Conservation (phyloP, 768 basidiomycete species). For the Tremella yokohamensis region DNA sequence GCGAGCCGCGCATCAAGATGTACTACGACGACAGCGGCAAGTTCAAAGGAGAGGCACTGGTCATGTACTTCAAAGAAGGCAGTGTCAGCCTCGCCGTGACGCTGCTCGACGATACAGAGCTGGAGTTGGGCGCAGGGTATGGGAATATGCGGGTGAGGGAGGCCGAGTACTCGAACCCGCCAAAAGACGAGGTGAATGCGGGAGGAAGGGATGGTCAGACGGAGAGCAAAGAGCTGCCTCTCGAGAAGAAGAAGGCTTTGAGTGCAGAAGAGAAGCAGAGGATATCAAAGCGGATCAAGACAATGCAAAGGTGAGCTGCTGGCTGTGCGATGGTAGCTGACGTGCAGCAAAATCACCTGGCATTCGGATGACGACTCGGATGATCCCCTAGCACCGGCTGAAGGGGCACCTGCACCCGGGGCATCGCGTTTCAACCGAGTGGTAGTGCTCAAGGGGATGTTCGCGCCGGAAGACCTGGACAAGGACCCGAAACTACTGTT, state of each 20-base stretch:
- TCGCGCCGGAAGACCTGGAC: constrained; percentile 61
- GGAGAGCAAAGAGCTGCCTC: constrained; percentile 59
- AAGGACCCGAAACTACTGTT: constrained; percentile 20
- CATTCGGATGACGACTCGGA: constrained; percentile 90
- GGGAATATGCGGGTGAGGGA: constrained; percentile 49
- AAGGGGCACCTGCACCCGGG: constrained; percentile 51
- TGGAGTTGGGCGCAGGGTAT: constrained; percentile 72
- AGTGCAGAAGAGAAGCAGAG: constrained; percentile 47
- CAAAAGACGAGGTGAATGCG: constrained; percentile 13
- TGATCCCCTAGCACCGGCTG: constrained; percentile 35
- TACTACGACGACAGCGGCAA: constrained; percentile 81
- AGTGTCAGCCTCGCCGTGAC: constrained; percentile 80
- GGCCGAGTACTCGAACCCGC: constrained; percentile 38
- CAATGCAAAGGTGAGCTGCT: constrained; percentile 57
- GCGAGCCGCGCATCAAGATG: constrained; percentile 89
- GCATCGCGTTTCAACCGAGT: constrained; percentile 60
- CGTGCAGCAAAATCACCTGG: constrained; percentile 83
- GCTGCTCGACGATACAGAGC: constrained; percentile 85
- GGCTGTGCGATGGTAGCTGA: constrained; percentile 2
- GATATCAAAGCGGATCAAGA: constrained; percentile 48
- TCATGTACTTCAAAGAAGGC: constrained; percentile 96
- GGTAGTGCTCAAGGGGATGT: constrained; percentile 94
- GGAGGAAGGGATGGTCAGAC: constrained; percentile 32
- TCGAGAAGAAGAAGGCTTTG: constrained; percentile 42
- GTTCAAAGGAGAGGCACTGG: constrained; percentile 90